A percentile compares a stretch with the other conserved stretches of the same genome.
These are phyloP conservation scores for Amanita thiersii DNA, from an alignment of 768 basidiomycete species.

Conservation along the genomic window DNA sequence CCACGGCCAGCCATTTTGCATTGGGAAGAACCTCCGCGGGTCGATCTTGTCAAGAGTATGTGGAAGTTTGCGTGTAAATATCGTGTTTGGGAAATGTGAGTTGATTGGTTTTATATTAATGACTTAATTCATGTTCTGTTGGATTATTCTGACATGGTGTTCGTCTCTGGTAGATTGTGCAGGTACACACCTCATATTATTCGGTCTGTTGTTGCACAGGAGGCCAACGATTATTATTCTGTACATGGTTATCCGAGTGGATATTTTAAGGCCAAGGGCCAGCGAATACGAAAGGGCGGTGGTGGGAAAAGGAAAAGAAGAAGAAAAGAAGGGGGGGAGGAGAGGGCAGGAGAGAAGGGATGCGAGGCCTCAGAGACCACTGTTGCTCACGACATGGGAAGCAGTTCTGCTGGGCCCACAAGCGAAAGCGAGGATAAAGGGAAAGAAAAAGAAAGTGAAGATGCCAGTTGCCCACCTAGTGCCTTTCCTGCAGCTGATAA, in stretches of 20 bases:
- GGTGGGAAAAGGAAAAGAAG: constrained; percentile 1
- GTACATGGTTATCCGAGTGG: constrained; percentile 14
- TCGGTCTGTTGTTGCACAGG: constrained; percentile 17
- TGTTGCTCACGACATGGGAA: neutral
- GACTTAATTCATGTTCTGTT: neutral
- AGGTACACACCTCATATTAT: constrained; percentile 17
- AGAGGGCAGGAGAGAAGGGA: neutral
- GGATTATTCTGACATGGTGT: neutral
- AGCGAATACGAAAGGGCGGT: neutral
- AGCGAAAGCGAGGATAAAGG: neutral
- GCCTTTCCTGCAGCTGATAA: neutral
- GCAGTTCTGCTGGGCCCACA: neutral
- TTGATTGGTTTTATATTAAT: constrained; percentile 6
- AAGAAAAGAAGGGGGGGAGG: neutral
- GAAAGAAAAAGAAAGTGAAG: neutral
- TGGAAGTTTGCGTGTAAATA: constrained; percentile 20
- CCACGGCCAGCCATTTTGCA: constrained; percentile 9
- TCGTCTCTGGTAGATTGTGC: constrained; percentile 11
- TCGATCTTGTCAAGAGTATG: constrained; percentile 13
- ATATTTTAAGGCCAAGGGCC: constrained; percentile 1
- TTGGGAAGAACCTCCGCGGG: constrained; percentile 14
- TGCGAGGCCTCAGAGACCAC: no score
- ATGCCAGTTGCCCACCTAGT: neutral
- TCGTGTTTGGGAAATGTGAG: constrained; percentile 19
- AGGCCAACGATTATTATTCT: constrained; percentile 18